phyloP scores from a whole-genome alignment of 495 filamentous ascomycete species.

The Haplographium delicatum region DNA sequence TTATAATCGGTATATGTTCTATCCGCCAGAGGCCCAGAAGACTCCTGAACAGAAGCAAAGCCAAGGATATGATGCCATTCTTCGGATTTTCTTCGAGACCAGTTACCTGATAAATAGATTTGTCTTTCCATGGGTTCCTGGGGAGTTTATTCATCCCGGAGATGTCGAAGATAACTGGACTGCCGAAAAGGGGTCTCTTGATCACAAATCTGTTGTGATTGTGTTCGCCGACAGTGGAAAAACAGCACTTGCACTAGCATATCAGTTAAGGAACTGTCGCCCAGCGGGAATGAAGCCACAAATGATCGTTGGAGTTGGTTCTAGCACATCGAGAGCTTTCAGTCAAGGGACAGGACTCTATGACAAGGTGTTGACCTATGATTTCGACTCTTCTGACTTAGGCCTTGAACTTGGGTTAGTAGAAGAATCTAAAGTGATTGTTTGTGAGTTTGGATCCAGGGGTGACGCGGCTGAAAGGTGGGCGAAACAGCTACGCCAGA shows the following conservation, averaged over 20 bases:
- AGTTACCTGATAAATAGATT: slow-evolving; percentile 43
- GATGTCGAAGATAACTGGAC: slow-evolving; percentile 32
- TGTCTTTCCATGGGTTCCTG: slow-evolving; percentile 36
- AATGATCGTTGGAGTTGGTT: slow-evolving; percentile 33
- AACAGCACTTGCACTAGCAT: slow-evolving; percentile 40
- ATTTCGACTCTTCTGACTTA: slow-evolving; percentile 23
- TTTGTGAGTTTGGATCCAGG: slow-evolving; percentile 50
- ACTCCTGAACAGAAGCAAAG: slow-evolving; percentile 15
- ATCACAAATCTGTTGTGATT: slow-evolving; percentile 38
- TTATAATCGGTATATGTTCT: slow-evolving; percentile 47
- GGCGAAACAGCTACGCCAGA: slow-evolving; percentile 27
- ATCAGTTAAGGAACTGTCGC: slow-evolving; percentile 27
- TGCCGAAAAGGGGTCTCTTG: slow-evolving; percentile 32
- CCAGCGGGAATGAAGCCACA: slow-evolving; percentile 23
- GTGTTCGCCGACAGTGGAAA: slow-evolving; percentile 45
- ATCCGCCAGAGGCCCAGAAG: slow-evolving; percentile 18
- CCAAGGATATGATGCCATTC: slow-evolving; percentile 37
- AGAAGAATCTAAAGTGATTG: slow-evolving; percentile 35
- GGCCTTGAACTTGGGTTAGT: slow-evolving; percentile 18
- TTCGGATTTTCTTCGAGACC: slow-evolving; percentile 39
- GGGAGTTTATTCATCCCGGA: slow-evolving; percentile 33
- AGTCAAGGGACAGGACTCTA: slow-evolving; percentile 30
- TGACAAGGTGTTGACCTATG: slow-evolving; percentile 32
- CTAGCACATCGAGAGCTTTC: slow-evolving; percentile 28
- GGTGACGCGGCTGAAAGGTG: slow-evolving; percentile 33